Evolutionary conservation across 495 filamentous ascomycete species (phyloP).

Genomic region (Aspergillus diversus): DNA sequence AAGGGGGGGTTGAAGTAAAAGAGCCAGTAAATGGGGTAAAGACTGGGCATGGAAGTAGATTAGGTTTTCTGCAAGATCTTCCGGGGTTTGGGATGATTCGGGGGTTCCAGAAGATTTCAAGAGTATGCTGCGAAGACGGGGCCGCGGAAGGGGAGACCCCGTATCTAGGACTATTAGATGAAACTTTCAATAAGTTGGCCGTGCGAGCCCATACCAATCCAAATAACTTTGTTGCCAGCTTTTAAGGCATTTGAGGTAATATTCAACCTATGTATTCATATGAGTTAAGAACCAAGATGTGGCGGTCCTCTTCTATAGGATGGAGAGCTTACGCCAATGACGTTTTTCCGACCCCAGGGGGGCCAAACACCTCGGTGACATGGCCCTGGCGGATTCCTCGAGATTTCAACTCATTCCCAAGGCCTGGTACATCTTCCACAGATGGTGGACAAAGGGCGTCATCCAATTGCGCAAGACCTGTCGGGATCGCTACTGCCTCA

Average conservation of each 20-base stretch:
- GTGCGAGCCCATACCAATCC: conserved; percentile 72
- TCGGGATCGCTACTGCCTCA: conserved; percentile 59
- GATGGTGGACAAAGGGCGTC: conserved; percentile 38
- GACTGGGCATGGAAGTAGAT: conserved; percentile 53
- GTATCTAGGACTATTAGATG: conserved; percentile 45
- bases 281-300: conserved; percentile 3
- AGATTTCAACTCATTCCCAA: not conserved
- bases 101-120: conserved; percentile 14
- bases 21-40: conserved; percentile 76
- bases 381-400: conserved; percentile 71
- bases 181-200: not conserved
- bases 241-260: conserved; percentile 65
- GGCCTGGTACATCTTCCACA: conserved; percentile 13
- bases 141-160: conserved; percentile 45
- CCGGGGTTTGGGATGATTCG: conserved; percentile 12
- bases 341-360: conserved; percentile 87
- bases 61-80: conserved; percentile 37
- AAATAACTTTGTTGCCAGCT: conserved; percentile 69
- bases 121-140: conserved; percentile 44
- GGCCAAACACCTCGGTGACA: conserved; percentile 87
- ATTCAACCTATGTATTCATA: conserved; percentile 59
- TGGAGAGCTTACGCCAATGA: conserved; percentile 65
- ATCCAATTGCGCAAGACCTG: conserved; percentile 68
- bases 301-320: not conserved
- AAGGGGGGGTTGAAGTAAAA: conserved; percentile 65